phyloP scores from a whole-genome alignment of 768 basidiomycete genomes.

The Lentinula raphanica region DNA sequence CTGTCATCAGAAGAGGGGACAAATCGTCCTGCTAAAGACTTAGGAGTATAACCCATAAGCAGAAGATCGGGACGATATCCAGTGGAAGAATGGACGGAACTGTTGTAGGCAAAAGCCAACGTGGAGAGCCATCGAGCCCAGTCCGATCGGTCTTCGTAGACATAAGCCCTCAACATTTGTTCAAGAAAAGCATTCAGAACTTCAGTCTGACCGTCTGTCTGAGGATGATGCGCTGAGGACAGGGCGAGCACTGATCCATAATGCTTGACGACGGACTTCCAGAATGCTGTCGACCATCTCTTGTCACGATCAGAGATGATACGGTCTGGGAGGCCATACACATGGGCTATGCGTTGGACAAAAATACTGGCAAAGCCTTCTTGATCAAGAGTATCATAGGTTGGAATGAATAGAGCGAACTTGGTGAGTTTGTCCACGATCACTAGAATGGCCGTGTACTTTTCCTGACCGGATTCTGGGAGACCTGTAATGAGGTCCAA shows the following conservation, averaged over 20 bases:
- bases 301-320: constrained; percentile 18
- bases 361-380: constrained; percentile 19
- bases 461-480: constrained; percentile 13
- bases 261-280: constrained; percentile 15
- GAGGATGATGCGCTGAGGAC: constrained; percentile 31
- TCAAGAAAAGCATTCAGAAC: constrained; percentile 23
- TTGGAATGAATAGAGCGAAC: constrained; percentile 17
- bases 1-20: background rate
- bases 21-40: constrained; percentile 3
- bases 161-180: constrained; percentile 24
- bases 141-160: constrained; percentile 14
- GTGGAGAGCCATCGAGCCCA: constrained; percentile 23
- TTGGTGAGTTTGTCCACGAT: constrained; percentile 21
- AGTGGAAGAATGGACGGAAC: constrained; percentile 22
- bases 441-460: constrained; percentile 16
- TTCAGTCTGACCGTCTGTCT: constrained; percentile 33
- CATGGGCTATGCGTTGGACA: constrained; percentile 15
- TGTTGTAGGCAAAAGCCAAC: constrained; percentile 23
- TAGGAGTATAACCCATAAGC: constrained; percentile 23
- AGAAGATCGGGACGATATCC: constrained; percentile 21
- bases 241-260: constrained; percentile 17
- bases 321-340: constrained; percentile 17
- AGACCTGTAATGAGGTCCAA: constrained; percentile 19
- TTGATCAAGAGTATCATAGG: constrained; percentile 12
- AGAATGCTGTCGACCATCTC: constrained; percentile 21